Evolutionary conservation across 805 yeast species (phyloP).

Genomic region (Clavispora vitiphila): DNA sequence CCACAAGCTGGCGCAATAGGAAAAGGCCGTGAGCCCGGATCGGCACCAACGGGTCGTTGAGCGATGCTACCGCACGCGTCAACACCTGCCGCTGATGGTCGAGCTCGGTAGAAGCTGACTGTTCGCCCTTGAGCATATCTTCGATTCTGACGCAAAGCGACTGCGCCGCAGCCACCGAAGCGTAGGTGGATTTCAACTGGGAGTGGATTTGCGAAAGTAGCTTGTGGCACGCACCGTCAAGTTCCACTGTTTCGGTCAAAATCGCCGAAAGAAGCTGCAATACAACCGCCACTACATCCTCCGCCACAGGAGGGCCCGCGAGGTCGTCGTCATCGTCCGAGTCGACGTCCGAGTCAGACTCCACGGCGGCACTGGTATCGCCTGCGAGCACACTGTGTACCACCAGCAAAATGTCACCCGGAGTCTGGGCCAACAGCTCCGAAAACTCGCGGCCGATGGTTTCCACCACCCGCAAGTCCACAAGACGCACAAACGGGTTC

Average conservation of each 20-base stretch:
- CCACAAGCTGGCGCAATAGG: constrained; percentile 52
- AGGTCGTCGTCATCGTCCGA: constrained; percentile 9
- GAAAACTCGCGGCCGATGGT: constrained; percentile 53
- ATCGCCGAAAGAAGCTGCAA: constrained; percentile 35
- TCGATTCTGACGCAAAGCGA: constrained; percentile 29
- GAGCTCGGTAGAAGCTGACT: constrained; percentile 13
- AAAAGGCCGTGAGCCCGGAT: constrained; percentile 82
- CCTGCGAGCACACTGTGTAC: constrained; percentile 27
- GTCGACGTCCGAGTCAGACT: constrained; percentile 4
- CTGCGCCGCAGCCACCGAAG: constrained; percentile 6
- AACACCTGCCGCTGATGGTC: constrained; percentile 38
- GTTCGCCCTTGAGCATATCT: constrained; percentile 23
- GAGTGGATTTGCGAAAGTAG: constrained; percentile 25
- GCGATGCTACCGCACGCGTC: constrained; percentile 56
- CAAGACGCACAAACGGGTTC: constrained; percentile 50
- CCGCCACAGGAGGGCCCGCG: constrained; percentile 15
- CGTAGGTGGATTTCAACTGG: constrained; percentile 9
- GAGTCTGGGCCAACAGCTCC: constrained; percentile 49
- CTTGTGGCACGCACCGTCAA: constrained; percentile 24
- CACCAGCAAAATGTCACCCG: constrained; percentile 49
- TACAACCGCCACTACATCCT: constrained; percentile 23
- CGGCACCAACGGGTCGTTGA: constrained; percentile 78
- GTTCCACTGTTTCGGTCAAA: constrained; percentile 25
- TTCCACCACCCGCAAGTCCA: constrained; percentile 64
- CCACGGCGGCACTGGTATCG: constrained; percentile 17